phyloP scores from a whole-genome alignment of 1,139 yeast species.

The Pichia sp. region DNA sequence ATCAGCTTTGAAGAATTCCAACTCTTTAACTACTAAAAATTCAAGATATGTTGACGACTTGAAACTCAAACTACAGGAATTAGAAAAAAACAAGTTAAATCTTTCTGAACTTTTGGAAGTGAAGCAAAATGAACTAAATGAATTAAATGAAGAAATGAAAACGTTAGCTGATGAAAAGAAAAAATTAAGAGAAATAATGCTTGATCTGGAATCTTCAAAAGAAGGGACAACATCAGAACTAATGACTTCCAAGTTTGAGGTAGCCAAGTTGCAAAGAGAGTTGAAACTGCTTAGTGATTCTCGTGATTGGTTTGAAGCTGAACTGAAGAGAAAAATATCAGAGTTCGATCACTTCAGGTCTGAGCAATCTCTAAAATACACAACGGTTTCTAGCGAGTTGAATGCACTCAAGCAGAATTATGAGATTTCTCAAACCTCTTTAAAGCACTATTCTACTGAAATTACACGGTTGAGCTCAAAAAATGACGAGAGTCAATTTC shows the following conservation, averaged over 20 bases:
- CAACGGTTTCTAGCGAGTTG: slow-evolving; percentile 36
- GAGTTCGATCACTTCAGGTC: slow-evolving; percentile 30
- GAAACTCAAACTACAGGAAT: slow-evolving; percentile 25
- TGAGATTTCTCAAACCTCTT: slow-evolving; percentile 33
- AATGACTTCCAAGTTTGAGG: slow-evolving; percentile 27
- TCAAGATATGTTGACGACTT: slow-evolving; percentile 19
- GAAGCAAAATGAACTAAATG: slow-evolving; percentile 45
- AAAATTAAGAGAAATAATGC: slow-evolving; percentile 36
- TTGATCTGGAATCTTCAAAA: slow-evolving; percentile 33
- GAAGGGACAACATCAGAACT: slow-evolving; percentile 25
- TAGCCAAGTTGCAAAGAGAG: slow-evolving; percentile 41
- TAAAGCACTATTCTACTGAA: slow-evolving; percentile 30
- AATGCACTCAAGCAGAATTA: slow-evolving; percentile 37
- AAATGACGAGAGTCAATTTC: slow-evolving; percentile 37
- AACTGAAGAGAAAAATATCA: slow-evolving; percentile 33
- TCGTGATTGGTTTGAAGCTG: slow-evolving; percentile 47
- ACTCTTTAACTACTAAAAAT: neutral
- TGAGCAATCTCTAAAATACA: slow-evolving; percentile 25
- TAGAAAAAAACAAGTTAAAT: slow-evolving; percentile 37
- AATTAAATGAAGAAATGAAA: slow-evolving; percentile 51
- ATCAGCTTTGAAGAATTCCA: slow-evolving; percentile 13
- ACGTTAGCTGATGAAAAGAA: slow-evolving; percentile 43
- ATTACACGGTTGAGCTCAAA: slow-evolving; percentile 36
- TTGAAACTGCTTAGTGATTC: slow-evolving; percentile 40
- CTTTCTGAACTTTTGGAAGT: slow-evolving; percentile 40